Evolutionary conservation across 1,284 basidiomycete genomes (phyloP).

Genomic region (Moesziomyces sp.): DNA sequence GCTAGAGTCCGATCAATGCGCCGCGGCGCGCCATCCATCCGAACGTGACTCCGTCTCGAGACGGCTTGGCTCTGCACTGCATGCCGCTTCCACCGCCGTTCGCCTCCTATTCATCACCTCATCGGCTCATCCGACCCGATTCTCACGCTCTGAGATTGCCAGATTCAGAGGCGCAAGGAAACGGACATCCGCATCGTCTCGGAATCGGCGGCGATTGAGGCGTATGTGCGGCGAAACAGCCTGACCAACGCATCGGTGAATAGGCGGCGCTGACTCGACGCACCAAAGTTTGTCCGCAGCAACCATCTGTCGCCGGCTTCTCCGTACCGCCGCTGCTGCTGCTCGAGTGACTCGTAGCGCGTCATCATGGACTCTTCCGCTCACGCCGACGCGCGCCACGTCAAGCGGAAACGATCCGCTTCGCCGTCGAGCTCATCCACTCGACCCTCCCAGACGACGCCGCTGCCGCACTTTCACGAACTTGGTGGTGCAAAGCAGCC

Average conservation of each 20-base stretch:
- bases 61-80: background rate
- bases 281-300: conserved; percentile 11
- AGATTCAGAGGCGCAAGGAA: too few species aligned
- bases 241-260: too few species aligned
- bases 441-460: conserved; percentile 7
- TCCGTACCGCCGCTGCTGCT: background rate
- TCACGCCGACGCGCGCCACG: conserved; percentile 4
- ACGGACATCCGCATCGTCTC: too few species aligned
- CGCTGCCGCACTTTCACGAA: conserved; percentile 22
- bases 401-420: conserved; percentile 31
- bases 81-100: conserved; percentile 1
- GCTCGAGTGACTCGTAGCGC: background rate
- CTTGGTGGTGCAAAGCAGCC: conserved; percentile 12
- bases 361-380: conserved; percentile 7
- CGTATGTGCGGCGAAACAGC: too few species aligned
- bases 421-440: conserved; percentile 9
- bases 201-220: too few species aligned
- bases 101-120: conserved; percentile 4
- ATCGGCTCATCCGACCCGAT: conserved; percentile 5
- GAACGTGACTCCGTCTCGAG: too few species aligned
- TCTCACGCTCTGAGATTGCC: too few species aligned
- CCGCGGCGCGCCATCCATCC: conserved; percentile 6
- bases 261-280: conserved; percentile 11
- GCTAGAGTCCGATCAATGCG: conserved; percentile 33
- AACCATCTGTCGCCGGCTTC: background rate